A percentile compares a stretch with the other conserved stretches of the same genome.
These are phyloP conservation scores for Penicillium sp. DNA, from an alignment of 2,329 filamentous ascomycete genomes.

Conservation along the genomic window DNA sequence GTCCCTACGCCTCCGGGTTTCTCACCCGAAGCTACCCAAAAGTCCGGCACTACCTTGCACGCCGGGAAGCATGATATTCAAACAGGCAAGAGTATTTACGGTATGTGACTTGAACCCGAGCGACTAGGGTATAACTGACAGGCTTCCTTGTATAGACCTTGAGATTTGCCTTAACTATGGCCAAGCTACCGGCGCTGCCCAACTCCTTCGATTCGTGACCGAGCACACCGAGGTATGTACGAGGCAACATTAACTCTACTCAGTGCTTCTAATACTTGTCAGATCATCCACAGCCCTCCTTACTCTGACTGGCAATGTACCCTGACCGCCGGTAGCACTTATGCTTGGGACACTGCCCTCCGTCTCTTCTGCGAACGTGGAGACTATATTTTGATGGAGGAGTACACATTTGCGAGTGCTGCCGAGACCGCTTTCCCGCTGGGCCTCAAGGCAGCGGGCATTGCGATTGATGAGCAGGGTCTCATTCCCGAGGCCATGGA, in stretches of 20 bases:
- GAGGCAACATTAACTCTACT: not conserved
- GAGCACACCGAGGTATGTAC: slow-evolving; percentile 74
- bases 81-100: slow-evolving; percentile 54
- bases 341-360: slow-evolving; percentile 73
- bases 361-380: slow-evolving; percentile 73
- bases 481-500: slow-evolving; percentile 60
- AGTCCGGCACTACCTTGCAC: slow-evolving; percentile 55
- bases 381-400: slow-evolving; percentile 78
- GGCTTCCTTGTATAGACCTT: slow-evolving; percentile 54
- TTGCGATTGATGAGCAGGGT: slow-evolving; percentile 63
- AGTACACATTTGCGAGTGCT: slow-evolving; percentile 81
- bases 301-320: slow-evolving; percentile 87
- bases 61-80: slow-evolving; percentile 80
- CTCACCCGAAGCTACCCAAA: slow-evolving; percentile 61
- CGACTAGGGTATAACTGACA: slow-evolving; percentile 5
- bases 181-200: slow-evolving; percentile 76
- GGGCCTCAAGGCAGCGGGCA: slow-evolving; percentile 55
- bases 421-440: slow-evolving; percentile 61
- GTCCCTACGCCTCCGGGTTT: slow-evolving; percentile 67
- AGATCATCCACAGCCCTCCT: slow-evolving; percentile 74
- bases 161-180: slow-evolving; percentile 90
- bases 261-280: slow-evolving; percentile 4
- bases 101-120: slow-evolving; percentile 21
- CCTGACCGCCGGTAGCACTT: slow-evolving; percentile 80
- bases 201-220: slow-evolving; percentile 82